Evolutionary conservation across 2,329 filamentous ascomycete genomes (phyloP), one percentile per base, ranked within the genome.

Genomic region (Aquanectria penicillioides): DNA sequence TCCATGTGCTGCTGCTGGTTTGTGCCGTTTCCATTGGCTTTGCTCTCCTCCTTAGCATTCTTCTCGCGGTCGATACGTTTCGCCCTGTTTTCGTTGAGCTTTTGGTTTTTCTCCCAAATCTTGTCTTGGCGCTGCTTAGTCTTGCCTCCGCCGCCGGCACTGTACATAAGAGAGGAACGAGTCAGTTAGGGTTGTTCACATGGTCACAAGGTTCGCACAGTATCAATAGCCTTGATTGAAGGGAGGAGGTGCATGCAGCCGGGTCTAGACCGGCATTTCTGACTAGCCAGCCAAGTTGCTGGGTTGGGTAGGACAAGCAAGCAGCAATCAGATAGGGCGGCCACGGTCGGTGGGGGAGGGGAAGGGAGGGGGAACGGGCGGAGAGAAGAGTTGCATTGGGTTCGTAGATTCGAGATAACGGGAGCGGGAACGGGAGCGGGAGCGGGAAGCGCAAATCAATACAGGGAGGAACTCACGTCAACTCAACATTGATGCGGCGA

Each of bases 401-500:
- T 28, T 22, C 41, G 26, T 31, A 46, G n/a, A n/a, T n/a, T n/a
- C n/a, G 36, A 51, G 37, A 13, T 33, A 41, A 22, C 13, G 28
- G 38, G 18, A n/a, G n/a, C n/a, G n/a, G n/a, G n/a, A n/a, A n/a
- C 11, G 40, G 28, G 48, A 48, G 37, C 22, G 50, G 57, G 50
- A 51, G 29, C 36, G 31, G 18, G 33, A 43, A 50, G 47, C 44
- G 29, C 18, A 26, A 33, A 33, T 43, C 46, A 18, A 43, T 28
- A 37, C 13, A 28, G 23, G 34, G 18, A 41, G 31, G 29, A 31
- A 84, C 88, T 77, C 77, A 93, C 85, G 93, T 97, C 66, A 98
- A 78, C 78, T 97, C 94, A 22, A 97, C 91, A 73, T 97, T 97
- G 70, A 98, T 96, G 77, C 89, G 91, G 68, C 94, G 83, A 48